phyloP scores from a whole-genome alignment of 192 early-diverging fungal species.

The Haplosporangium gracile region DNA sequence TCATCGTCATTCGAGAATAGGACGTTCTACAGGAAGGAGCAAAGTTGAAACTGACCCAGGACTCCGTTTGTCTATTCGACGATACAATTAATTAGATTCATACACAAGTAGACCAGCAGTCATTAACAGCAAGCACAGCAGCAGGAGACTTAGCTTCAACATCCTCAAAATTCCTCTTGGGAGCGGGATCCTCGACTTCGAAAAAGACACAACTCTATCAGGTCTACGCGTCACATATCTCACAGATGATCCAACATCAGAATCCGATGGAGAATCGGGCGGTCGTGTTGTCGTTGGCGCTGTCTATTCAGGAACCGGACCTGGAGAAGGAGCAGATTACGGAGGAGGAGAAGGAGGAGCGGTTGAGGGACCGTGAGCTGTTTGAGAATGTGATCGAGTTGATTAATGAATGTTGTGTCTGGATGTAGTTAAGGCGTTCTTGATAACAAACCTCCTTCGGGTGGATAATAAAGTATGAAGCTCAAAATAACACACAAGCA shows the following conservation, averaged over 20 bases:
- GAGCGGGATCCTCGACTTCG: constrained; percentile 45
- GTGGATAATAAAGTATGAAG: not conserved
- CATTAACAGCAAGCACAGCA: constrained; percentile 33
- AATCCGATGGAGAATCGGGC: constrained; percentile 63
- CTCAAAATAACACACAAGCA: no score
- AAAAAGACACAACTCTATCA: constrained; percentile 59
- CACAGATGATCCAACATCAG: constrained; percentile 62
- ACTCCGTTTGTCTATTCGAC: not conserved
- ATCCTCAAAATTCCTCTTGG: constrained; percentile 58
- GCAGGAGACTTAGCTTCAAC: constrained; percentile 28
- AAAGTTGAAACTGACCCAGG: not conserved
- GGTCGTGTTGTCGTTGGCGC: constrained; percentile 63
- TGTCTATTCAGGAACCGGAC: constrained; percentile 48
- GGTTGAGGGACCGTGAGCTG: constrained; percentile 45
- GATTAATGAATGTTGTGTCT: constrained; percentile 60
- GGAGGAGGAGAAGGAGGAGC: constrained; percentile 32
- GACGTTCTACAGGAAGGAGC: no score
- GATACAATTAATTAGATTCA: constrained; percentile 47
- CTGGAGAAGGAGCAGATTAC: not conserved
- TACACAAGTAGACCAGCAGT: constrained; percentile 57
- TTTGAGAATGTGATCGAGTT: constrained; percentile 59
- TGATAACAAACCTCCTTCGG: no score
- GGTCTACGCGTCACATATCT: constrained; percentile 66
- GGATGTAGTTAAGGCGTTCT: constrained; percentile 2
- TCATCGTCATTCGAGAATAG: no score